Conservation (phyloP, 2,329 filamentous ascomycete genomes). For the Cordyceps javanica region DNA sequence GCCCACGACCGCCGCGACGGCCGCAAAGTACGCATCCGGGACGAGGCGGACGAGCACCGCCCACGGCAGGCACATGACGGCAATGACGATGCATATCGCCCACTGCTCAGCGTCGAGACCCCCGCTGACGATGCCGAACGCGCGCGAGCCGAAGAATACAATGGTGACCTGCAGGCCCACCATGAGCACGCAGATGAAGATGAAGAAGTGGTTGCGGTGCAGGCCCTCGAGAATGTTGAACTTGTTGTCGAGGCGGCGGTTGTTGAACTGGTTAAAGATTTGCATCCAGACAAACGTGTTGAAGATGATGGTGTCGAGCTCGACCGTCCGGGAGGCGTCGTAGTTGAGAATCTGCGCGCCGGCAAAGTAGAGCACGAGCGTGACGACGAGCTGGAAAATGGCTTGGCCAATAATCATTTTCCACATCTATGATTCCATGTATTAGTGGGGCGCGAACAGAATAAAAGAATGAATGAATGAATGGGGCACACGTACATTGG, state of each 20-base stretch:
- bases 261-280: conserved; percentile 77
- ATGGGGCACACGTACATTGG: conserved; percentile 29
- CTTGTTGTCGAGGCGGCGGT: conserved; percentile 76
- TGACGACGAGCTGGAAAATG: conserved; percentile 53
- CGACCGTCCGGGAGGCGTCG: conserved; percentile 33
- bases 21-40: conserved; percentile 51
- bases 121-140: conserved; percentile 57
- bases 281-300: conserved; percentile 70
- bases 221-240: conserved; percentile 87
- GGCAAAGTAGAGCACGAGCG: conserved; percentile 55
- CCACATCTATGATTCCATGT: conserved; percentile 42
- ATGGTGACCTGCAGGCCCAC: conserved; percentile 79
- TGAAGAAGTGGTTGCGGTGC: conserved; percentile 72
- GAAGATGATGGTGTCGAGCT: conserved; percentile 58
- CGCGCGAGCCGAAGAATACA: conserved; percentile 70
- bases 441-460: background rate
- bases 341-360: conserved; percentile 50
- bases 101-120: conserved; percentile 64
- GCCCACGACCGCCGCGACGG: conserved; percentile 4
- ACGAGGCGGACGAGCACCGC: conserved; percentile 67
- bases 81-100: conserved; percentile 75
- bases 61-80: conserved; percentile 68
- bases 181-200: conserved; percentile 74
- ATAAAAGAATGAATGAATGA: background rate
- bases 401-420: conserved; percentile 60